Percentiles rank a stretch among this genome's conserved stretches.
These are phyloP conservation scores for Leishmania tarentolae DNA, from an alignment of 208 protist species.

Conservation along the genomic window DNA sequence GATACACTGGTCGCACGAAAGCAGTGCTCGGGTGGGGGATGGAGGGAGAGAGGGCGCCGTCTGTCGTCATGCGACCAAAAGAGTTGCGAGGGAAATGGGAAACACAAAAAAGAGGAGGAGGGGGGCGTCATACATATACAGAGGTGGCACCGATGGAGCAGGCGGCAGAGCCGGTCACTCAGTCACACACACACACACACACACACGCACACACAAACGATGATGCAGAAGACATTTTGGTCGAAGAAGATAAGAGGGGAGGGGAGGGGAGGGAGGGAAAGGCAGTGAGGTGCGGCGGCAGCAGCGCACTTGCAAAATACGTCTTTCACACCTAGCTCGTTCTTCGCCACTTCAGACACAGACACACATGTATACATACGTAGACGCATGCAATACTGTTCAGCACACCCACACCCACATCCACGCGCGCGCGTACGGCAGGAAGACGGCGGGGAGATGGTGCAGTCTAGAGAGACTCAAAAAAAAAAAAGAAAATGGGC, in stretches of 20 bases:
- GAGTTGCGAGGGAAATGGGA: background rate
- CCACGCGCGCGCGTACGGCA: no score
- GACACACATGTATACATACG: background rate
- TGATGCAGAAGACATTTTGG: background rate
- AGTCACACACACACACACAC: background rate
- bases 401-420: background rate
- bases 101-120: background rate
- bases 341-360: background rate
- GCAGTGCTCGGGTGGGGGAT: background rate
- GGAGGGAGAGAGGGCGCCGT: background rate
- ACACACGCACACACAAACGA: background rate
- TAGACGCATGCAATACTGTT: background rate
- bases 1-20: background rate
- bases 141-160: no score
- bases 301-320: background rate
- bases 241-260: background rate
- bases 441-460: no score
- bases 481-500: no score
- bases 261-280: background rate
- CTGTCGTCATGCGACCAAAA: conserved; percentile 1
- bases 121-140: background rate
- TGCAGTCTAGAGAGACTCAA: no score
- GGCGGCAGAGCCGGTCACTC: background rate
- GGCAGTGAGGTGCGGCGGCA: background rate
- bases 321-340: background rate